phyloP scores from a whole-genome alignment of 495 filamentous ascomycete species.

The Penicillium macrosclerotiorum region DNA sequence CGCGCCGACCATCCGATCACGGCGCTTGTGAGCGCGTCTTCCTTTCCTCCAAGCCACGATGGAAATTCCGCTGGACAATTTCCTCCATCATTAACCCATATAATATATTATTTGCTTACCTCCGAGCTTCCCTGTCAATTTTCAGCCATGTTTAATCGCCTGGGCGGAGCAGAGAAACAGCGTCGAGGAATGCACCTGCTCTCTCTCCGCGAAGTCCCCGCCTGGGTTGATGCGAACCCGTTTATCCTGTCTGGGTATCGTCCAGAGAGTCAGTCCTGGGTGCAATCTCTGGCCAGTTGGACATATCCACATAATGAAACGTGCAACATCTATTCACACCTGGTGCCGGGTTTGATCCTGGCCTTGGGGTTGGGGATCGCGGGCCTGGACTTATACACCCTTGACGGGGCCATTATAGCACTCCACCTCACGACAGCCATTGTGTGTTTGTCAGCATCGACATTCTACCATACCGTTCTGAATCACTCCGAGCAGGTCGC shows the following conservation, averaged over 20 bases:
- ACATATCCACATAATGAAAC: constrained; percentile 30
- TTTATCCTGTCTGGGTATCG: constrained; percentile 37
- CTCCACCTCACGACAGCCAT: constrained; percentile 12
- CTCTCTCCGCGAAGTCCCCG: constrained; percentile 5
- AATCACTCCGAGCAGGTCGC: constrained; percentile 14
- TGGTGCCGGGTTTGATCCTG: constrained; percentile 20
- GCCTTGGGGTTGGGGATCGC: neutral
- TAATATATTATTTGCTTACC: too few relatives aligned
- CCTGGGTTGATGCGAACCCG: constrained; percentile 37
- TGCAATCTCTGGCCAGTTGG: constrained; percentile 28
- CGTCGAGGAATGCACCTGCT: neutral
- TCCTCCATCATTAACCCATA: too few relatives aligned
- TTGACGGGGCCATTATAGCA: constrained; percentile 11
- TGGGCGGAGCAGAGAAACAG: too few relatives aligned
- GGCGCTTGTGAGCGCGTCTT: too few relatives aligned
- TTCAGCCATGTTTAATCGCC: too few relatives aligned
- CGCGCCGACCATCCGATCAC: too few relatives aligned
- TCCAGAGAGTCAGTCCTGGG: constrained; percentile 30
- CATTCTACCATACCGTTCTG: constrained; percentile 19
- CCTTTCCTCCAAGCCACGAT: too few relatives aligned
- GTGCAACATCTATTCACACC: constrained; percentile 32
- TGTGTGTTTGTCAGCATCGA: constrained; percentile 12
- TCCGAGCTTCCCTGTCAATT: too few relatives aligned
- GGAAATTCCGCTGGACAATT: too few relatives aligned
- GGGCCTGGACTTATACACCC: neutral